Percentiles rank a stretch among this genome's conserved stretches.
phyloP scores from a whole-genome alignment of 116 monocot species.

The Papilionanthe hybrid region DNA sequence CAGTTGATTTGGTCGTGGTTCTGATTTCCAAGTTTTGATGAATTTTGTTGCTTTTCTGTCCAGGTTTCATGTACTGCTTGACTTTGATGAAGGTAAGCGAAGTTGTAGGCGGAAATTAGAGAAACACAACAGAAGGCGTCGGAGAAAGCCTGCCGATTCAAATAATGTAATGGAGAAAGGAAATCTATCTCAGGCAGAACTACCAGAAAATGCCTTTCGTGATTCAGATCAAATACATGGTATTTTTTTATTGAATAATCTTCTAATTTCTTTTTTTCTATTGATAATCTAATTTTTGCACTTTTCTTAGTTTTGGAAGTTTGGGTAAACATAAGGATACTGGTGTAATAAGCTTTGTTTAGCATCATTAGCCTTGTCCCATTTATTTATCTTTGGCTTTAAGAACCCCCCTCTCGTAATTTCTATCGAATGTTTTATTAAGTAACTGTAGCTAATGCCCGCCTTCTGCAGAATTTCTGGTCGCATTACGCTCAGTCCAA shows the following conservation, averaged over 20 bases:
- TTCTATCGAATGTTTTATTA: background rate
- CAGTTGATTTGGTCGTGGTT: background rate
- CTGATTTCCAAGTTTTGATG: background rate
- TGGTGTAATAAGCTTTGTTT: background rate
- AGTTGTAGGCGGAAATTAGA: slow-evolving; percentile 97
- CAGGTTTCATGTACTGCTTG: slow-evolving; percentile 87
- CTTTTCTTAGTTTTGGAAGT: background rate
- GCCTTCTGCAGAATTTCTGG: background rate
- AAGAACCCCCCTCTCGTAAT: background rate
- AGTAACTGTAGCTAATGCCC: background rate
- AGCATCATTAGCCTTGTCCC: background rate
- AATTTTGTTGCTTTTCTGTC: slow-evolving; percentile 4
- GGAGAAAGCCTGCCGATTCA: slow-evolving; percentile 55
- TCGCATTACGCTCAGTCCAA: background rate
- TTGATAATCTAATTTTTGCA: background rate
- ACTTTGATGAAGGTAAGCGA: slow-evolving; percentile 98
- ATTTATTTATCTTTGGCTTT: background rate
- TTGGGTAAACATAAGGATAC: background rate
- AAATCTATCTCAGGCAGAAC: slow-evolving; percentile 28
- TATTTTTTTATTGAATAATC: slow-evolving; percentile 12
- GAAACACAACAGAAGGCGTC: slow-evolving; percentile 81
- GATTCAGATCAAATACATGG: slow-evolving; percentile 49
- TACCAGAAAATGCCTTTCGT: slow-evolving; percentile 20
- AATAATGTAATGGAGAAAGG: slow-evolving; percentile 40
- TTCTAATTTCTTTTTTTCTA: background rate